Evolutionary conservation across 2,329 filamentous ascomycete genomes (phyloP), one percentile per base, ranked within the genome.

Genomic region (Fusarium agapanthi): DNA sequence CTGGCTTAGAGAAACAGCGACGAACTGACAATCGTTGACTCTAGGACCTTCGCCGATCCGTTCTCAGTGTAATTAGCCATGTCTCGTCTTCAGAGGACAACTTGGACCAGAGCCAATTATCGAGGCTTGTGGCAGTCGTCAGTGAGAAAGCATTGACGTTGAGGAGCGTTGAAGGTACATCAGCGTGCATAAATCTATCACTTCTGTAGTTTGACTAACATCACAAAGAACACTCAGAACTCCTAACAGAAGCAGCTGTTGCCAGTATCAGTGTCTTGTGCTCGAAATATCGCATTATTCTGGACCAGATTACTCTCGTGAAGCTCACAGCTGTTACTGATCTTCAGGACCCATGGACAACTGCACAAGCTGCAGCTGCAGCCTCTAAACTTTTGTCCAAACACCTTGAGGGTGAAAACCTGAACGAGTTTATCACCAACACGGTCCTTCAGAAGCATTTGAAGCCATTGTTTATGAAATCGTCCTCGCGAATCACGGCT

Each of bases 401-500:
- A 4, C 76, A 81, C 4, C 55, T 83, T 10, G 20, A 65, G 12
- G 34, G 32, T 15, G 58, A 66, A 1, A 64, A 50, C 20, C 26
- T 77, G 57, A 32, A 67, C n/a, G 30, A 67, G 7, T 87, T 90
- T 72, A 82, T 90, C 72, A 82, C 86, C 24, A 83, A 86, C n/a
- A 82, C 86, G 43, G 83, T 94, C 62, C 86, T 95, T 8, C 84
- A 87, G 69, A 82, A 83, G 75, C 90, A 90, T 76, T 85, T 95
- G 56, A 90, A 90, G 41, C 91, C 91, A 34, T 82, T 93, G 11
- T 95, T 95, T 83, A 85, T 86, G 34, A 86, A 85, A 65, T 84
- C 88, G 22, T 87, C 85, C 26, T 86, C 89, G 7, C 74, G 72
- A 35, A 68, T 79, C 53, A 79, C 79, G 13, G 51, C 72, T 26